Conservation (phyloP, 345 rosid species). For the Melaleuca alternifolia region DNA sequence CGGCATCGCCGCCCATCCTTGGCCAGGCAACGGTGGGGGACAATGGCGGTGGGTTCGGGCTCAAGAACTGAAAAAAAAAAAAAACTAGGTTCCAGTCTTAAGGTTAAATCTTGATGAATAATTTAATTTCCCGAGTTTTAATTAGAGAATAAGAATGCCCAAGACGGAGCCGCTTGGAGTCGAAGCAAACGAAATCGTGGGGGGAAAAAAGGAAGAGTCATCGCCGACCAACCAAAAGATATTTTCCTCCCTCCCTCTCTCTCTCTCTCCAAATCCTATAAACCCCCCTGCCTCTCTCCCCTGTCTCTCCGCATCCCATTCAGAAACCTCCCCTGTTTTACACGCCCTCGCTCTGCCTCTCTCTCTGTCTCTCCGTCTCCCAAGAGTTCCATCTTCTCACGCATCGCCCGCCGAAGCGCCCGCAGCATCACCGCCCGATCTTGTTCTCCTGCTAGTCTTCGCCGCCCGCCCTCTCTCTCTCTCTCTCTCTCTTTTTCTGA, state of each 20-base stretch:
- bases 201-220: background rate
- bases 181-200: conserved; percentile 13
- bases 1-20: no score
- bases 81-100: no score
- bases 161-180: conserved; percentile 13
- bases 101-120: no score
- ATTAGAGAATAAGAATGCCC: background rate
- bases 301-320: background rate
- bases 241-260: background rate
- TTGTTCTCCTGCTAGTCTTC: background rate
- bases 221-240: conserved; percentile 18
- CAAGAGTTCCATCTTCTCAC: background rate
- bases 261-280: conserved; percentile 4
- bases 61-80: no score
- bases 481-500: background rate
- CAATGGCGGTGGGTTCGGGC: no score
- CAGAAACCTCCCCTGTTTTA: background rate
- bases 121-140: no score
- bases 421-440: background rate
- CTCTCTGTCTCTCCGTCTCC: background rate
- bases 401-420: background rate
- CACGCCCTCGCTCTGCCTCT: background rate
- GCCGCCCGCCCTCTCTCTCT: conserved; percentile 18
- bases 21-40: no score
- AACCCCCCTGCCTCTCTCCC: background rate